Base-by-base conservation (phyloP, 139 green algal genomes). In the Cymbomonas tetramitiformis region DNA sequence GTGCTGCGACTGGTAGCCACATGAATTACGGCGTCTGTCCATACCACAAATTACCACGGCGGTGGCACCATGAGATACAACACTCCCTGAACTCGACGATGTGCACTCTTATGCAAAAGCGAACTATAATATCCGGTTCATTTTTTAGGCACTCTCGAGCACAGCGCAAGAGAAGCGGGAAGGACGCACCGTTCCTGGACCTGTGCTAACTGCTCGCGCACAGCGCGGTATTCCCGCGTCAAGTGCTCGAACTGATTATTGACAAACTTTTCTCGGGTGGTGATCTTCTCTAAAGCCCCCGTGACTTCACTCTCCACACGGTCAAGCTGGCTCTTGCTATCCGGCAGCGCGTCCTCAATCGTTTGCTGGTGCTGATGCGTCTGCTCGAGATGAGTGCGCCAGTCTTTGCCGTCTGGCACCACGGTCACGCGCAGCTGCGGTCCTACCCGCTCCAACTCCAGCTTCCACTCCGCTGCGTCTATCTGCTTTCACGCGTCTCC, bases 381-480 rank as follows among this genome's bases (percentile, higher is more conserved):
- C 62, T 81, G 67, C 10, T 87, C 79, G 30, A 88, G 53, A 64
- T 88, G 81, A 21, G 58, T 67, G 5, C 79, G 68, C 81, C 81
- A 88, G 69, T 88, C 79, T 39, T 79, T 80, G 38, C 60, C 52
- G 65, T 86, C 78, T 12, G 77, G 61, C 12, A 61, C 63, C 25
- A 83, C 51, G 10, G 67, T 73, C 36, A 83, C 72, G 46, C 70
- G 68, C 62, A 89, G 69, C 38, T 68, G 61, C 6, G 81, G 80
- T 12, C 59, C 80, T 34, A 87, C 78, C 0, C 80, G 70, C 58
- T 89, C 81, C 32, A 86, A 43, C 61, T 89, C 80, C 38, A 85
- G 34, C 46, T 60, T 60, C 81, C 81, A 89, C 2, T 65, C 54
- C 30, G 65, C 71, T 15, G 75, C 68, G 56, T 86, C 76, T 3